Evolutionary conservation across 2,329 filamentous ascomycete species (phyloP).

Genomic region (Pestalotiopsis sp.): DNA sequence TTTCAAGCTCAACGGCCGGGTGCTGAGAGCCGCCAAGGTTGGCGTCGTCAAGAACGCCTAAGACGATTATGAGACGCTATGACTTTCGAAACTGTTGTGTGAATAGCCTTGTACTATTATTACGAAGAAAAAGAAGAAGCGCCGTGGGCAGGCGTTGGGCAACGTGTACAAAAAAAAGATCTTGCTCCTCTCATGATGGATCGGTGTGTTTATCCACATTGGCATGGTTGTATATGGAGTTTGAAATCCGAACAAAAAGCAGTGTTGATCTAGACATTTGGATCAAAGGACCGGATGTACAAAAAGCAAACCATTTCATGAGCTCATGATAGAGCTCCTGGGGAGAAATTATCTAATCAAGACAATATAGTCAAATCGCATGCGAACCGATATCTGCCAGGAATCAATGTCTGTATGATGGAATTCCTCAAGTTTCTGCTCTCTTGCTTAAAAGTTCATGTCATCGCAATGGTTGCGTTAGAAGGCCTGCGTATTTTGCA

Average conservation of each 20-base stretch:
- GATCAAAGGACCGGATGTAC: conserved; percentile 2
- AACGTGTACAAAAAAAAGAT: conserved; percentile 14
- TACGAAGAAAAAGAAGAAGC: conserved; percentile 10
- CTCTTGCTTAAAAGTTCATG: background rate
- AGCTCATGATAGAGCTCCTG: background rate
- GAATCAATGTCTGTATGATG: background rate
- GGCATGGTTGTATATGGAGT: conserved; percentile 11
- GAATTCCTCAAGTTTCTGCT: background rate
- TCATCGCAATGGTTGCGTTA: background rate
- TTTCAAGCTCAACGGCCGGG: conserved; percentile 88
- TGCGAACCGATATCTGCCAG: background rate
- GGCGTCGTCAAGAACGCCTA: conserved; percentile 79
- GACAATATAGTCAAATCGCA: conserved; percentile 8
- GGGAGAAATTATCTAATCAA: conserved; percentile 9
- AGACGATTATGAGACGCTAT: background rate
- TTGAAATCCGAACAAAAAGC: conserved; percentile 4
- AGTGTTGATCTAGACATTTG: conserved; percentile 12
- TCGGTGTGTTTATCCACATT: background rate
- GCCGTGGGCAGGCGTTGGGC: conserved; percentile 16
- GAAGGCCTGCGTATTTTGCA: too few species aligned
- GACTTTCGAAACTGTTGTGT: conserved; percentile 4
- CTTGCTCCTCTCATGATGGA: conserved; percentile 15
- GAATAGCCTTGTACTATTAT: conserved; percentile 16
- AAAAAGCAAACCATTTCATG: background rate
- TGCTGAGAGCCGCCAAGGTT: conserved; percentile 91